Percentiles rank a stretch among this genome's conserved stretches.
Evolutionary conservation across 179 eudicot species (phyloP).

Genomic region (Vitellaria paradoxa): DNA sequence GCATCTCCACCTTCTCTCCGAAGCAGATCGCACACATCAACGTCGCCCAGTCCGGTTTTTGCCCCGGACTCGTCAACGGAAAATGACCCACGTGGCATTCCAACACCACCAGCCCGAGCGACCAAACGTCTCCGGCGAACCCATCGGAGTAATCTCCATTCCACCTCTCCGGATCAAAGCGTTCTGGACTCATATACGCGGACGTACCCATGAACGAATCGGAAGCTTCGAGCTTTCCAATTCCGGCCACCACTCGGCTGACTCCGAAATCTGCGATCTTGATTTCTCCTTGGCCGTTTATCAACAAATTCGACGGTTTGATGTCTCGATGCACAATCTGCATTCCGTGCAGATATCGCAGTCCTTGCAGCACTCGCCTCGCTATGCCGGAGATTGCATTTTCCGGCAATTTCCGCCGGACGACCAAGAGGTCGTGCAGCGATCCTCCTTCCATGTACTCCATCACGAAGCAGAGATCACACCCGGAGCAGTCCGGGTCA

Average conservation of each 20-base stretch:
- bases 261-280: conserved; percentile 41
- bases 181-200: conserved; percentile 45
- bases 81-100: conserved; percentile 35
- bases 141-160: conserved; percentile 16
- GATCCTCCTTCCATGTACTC: conserved; percentile 12
- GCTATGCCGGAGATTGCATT: conserved; percentile 22
- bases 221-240: background rate
- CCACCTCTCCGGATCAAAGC: conserved; percentile 35
- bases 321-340: conserved; percentile 37
- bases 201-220: conserved; percentile 23
- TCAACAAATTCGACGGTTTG: conserved; percentile 38
- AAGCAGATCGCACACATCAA: conserved; percentile 28
- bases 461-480: conserved; percentile 11
- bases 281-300: conserved; percentile 28
- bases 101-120: conserved; percentile 35
- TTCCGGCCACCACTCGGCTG: conserved; percentile 15
- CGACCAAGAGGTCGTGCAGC: conserved; percentile 7
- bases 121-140: conserved; percentile 35
- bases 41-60: conserved; percentile 32
- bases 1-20: conserved; percentile 24
- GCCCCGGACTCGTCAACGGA: conserved; percentile 18
- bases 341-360: conserved; percentile 29
- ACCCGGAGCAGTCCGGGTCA: background rate
- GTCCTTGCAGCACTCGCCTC: conserved; percentile 30
- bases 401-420: conserved; percentile 13